Evolutionary conservation across 2,329 filamentous ascomycete species (phyloP).

Genomic region (Ophiostoma novo-ulmi): DNA sequence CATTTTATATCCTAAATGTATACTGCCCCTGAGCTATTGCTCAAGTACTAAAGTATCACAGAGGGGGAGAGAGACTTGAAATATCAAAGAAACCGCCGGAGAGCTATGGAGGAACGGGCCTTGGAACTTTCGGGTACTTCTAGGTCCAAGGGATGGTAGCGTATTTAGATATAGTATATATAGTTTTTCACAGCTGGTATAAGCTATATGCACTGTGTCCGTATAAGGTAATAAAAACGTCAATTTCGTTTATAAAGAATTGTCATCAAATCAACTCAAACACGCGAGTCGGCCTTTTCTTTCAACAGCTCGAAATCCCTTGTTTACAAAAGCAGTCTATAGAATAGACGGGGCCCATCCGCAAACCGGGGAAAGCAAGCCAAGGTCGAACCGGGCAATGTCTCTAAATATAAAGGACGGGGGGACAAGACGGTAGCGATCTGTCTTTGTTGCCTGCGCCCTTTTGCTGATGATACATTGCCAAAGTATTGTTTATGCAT

Average conservation of each 20-base stretch:
- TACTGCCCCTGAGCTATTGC: neutral
- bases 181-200: neutral
- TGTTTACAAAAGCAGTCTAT: neutral
- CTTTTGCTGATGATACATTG: neutral
- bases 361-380: neutral
- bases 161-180: neutral
- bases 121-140: conserved; percentile 14
- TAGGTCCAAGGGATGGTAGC: conserved; percentile 9
- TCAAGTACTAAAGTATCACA: neutral
- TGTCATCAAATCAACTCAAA: neutral
- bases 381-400: neutral
- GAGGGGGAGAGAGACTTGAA: neutral
- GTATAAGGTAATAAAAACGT: neutral
- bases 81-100: neutral
- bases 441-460: neutral
- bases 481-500: neutral
- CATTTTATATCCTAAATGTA: neutral
- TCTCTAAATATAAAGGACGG: neutral
- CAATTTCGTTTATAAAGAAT: neutral
- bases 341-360: neutral
- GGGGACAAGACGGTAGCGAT: neutral
- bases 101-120: conserved; percentile 13
- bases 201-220: neutral
- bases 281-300: neutral
- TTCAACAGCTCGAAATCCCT: neutral